A percentile compares a stretch with the other conserved stretches of the same genome.
These are phyloP conservation scores for Jamesozyma jinghongensis DNA, from an alignment of 805 yeast species.

Conservation along the genomic window DNA sequence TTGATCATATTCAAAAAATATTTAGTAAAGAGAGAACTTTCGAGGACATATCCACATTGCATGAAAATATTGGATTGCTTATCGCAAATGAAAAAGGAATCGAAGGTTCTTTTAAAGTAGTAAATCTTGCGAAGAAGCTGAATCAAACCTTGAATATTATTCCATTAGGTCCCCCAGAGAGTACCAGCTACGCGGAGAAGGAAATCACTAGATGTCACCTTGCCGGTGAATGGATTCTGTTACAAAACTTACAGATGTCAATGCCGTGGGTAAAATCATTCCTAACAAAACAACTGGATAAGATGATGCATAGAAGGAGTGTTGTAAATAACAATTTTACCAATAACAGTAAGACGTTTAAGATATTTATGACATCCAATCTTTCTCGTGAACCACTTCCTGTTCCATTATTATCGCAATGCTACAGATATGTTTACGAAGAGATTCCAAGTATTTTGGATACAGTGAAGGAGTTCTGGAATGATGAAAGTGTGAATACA, in stretches of 20 bases:
- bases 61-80: constrained; percentile 29
- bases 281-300: constrained; percentile 36
- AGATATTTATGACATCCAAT: constrained; percentile 58
- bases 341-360: constrained; percentile 29
- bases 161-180: constrained; percentile 72
- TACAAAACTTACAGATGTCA: constrained; percentile 78
- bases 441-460: constrained; percentile 41
- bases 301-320: constrained; percentile 7
- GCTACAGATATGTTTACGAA: constrained; percentile 49
- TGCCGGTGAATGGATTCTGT: constrained; percentile 59
- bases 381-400: constrained; percentile 42
- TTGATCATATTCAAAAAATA: background rate
- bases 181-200: constrained; percentile 45
- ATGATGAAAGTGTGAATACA: constrained; percentile 32
- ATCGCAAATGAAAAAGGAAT: constrained; percentile 51
- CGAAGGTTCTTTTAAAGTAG: constrained; percentile 56
- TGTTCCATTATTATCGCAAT: constrained; percentile 45
- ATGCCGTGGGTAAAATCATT: constrained; percentile 50
- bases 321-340: no score
- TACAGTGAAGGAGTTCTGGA: constrained; percentile 13
- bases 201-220: constrained; percentile 39
- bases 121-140: constrained; percentile 32
- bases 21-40: background rate
- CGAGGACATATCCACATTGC: background rate
- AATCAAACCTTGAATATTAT: constrained; percentile 34